Base-by-base conservation (phyloP, 768 basidiomycete genomes). In the Tremella mesenterica region DNA sequence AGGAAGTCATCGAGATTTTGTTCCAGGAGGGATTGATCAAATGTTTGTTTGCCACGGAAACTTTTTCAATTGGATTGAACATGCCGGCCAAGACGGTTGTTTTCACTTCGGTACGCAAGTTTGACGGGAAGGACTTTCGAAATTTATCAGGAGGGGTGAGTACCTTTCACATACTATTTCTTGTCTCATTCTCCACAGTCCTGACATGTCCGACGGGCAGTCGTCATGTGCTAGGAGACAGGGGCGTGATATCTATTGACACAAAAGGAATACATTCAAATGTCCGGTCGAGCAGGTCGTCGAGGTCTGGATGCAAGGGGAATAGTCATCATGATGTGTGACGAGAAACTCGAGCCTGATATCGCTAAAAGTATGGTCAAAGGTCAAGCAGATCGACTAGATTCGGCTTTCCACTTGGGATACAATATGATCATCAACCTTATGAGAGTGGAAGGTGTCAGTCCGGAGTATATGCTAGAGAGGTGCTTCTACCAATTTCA, bases 71-170 rank as follows among this genome's bases (percentile, higher is more conserved):
- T 48, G 75, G 76, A 18, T 78, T 99, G 39, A 99, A 99, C 75
- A 99, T 99, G 95, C 95, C 95, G 10, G 95, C 95, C 16, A 97
- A 96, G 77, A 97, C 95, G 2, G 95, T 99, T 44, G 93, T 99
- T 21, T 99, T 99, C 77, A 95, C 90, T 0, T 81, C 85, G 0
- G 85, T 90, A 2, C 83, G 90, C 61, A 99, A 99, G 75, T 97
- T 91, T 64, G 95, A 99, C 71, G 95, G 95, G 0, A 82, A 81
- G 39, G 90, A 92, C 64, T 95, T 95, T 77, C 81, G 95, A 25
- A 88, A 88, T 69, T 77, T 99, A 30, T 89, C 89, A 0, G 75
- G 75, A 43, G 69, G 70, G 52, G 69, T 72, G 51, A 62, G n/a
- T n/a, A n/a, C n/a, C n/a, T n/a, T n/a, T n/a, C n/a, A n/a, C n/a